Evolutionary conservation across 345 rosid genomes (phyloP).

Genomic region (Populus tremula): DNA sequence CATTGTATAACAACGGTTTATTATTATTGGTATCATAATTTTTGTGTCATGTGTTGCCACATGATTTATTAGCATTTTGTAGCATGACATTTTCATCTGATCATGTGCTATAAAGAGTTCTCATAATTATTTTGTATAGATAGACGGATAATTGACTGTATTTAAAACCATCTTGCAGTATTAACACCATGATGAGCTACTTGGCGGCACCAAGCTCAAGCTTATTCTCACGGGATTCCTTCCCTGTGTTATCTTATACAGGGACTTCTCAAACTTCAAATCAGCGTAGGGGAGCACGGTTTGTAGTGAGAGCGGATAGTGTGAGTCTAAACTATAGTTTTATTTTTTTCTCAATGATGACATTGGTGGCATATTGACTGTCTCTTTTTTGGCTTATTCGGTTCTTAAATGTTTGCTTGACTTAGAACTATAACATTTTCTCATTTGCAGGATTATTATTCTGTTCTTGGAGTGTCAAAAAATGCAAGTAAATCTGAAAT

Average conservation of each 20-base stretch:
- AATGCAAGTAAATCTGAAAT: constrained; percentile 90
- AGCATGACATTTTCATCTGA: background rate
- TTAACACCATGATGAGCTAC: constrained; percentile 40
- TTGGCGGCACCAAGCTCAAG: constrained; percentile 60
- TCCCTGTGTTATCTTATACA: constrained; percentile 45
- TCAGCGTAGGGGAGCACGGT: constrained; percentile 54
- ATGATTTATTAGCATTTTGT: background rate
- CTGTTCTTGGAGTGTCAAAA: constrained; percentile 89
- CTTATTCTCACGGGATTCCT: constrained; percentile 57
- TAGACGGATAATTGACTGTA: constrained; percentile 6
- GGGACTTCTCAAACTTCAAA: constrained; percentile 44
- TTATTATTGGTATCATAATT: background rate
- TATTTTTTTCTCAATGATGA: constrained; percentile 6
- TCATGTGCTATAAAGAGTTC: background rate
- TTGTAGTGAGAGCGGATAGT: constrained; percentile 77
- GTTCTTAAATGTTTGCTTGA: background rate
- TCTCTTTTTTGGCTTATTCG: background rate
- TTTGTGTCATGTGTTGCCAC: background rate
- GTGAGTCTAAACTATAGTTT: constrained; percentile 50
- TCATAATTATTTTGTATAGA: background rate
- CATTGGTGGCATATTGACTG: background rate
- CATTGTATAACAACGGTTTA: background rate
- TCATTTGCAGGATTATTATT: constrained; percentile 75
- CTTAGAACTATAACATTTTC: background rate
- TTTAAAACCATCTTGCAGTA: constrained; percentile 29